These are phyloP conservation scores for Flaveria linearis DNA, from an alignment of 129 eudicot species.

Conservation along the genomic window DNA sequence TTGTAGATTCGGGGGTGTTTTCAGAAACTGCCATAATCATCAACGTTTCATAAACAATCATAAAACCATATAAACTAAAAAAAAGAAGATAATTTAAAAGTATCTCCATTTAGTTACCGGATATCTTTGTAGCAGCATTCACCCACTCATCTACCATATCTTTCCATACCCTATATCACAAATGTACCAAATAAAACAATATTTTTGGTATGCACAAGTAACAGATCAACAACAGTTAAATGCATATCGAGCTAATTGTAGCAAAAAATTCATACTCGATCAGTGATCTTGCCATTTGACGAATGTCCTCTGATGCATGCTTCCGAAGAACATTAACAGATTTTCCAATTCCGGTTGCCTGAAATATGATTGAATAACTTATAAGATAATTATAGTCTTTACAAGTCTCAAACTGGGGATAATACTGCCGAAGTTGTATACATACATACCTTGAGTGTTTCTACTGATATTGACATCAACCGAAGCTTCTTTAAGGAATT, in stretches of 20 bases:
- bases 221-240: neutral
- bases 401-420: no score
- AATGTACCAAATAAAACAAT: neutral
- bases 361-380: no score
- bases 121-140: slow-evolving; percentile 37
- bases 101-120: slow-evolving; percentile 35
- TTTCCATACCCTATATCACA: no score
- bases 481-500: slow-evolving; percentile 79
- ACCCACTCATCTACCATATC: slow-evolving; percentile 76
- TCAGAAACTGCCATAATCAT: slow-evolving; percentile 39
- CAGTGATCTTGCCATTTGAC: slow-evolving; percentile 49
- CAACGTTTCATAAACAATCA: neutral
- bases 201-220: neutral
- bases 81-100: neutral
- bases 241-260: slow-evolving; percentile 23
- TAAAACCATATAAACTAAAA: neutral
- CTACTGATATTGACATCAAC: slow-evolving; percentile 64
- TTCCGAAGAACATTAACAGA: slow-evolving; percentile 66
- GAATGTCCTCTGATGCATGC: slow-evolving; percentile 61
- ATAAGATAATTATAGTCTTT: no score
- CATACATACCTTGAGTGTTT: slow-evolving; percentile 62
- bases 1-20: slow-evolving; percentile 65
- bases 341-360: no score
- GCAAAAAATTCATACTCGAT: slow-evolving; percentile 55
- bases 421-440: slow-evolving; percentile 16